A percentile compares a stretch with the other conserved stretches of the same genome.
These are phyloP conservation scores for Furculomyces boomerangus DNA, from an alignment of 371 early-diverging fungal species.

Conservation along the genomic window DNA sequence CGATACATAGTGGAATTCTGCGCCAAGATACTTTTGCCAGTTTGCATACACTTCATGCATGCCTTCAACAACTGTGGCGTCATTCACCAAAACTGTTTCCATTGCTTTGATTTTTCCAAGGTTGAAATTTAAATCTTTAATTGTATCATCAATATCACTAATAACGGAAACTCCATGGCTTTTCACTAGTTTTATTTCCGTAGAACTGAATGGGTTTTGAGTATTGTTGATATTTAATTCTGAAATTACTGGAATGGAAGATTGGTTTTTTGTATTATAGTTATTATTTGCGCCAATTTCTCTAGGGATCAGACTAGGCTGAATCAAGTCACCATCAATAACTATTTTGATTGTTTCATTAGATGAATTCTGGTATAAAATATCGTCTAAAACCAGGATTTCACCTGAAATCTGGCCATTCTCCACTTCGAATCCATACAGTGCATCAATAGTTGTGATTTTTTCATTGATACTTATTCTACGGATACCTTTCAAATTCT, in stretches of 20 bases:
- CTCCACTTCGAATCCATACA: neutral
- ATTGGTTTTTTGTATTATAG: neutral
- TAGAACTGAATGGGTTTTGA: neutral
- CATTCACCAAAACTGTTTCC: conserved; percentile 48
- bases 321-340: neutral
- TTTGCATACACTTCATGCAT: conserved; percentile 49
- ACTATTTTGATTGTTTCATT: neutral
- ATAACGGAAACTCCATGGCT: conserved; percentile 50
- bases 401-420: neutral
- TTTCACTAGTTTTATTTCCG: neutral
- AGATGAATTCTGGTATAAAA: neutral
- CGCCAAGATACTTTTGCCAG: conserved; percentile 43
- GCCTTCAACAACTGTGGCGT: conserved; percentile 35
- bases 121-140: conserved; percentile 60
- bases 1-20: conserved; percentile 75
- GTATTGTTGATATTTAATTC: no score
- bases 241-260: no score
- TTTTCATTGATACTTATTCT: neutral
- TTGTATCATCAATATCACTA: conserved; percentile 78
- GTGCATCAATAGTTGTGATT: neutral
- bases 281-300: neutral
- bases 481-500: no score
- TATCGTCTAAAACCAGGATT: neutral
- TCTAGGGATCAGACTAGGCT: neutral
- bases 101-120: conserved; percentile 43